Evolutionary conservation across 2,329 filamentous ascomycete species (phyloP).

Genomic region (Colletotrichum agaves): DNA sequence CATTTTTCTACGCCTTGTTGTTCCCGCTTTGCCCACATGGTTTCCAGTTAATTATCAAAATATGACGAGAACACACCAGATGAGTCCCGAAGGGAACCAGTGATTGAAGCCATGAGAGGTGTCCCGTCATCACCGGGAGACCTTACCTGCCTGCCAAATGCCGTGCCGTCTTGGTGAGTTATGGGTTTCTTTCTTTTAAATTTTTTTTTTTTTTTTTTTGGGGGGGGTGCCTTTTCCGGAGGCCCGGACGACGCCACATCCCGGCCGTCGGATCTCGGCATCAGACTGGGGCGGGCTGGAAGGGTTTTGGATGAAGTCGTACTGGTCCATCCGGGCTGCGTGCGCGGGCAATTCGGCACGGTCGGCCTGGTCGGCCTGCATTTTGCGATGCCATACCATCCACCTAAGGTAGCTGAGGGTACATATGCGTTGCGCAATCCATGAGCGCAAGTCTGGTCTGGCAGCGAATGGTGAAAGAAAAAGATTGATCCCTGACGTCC

Average conservation of each 20-base stretch:
- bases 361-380: not conserved
- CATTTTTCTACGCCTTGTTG: not conserved
- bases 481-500: not conserved
- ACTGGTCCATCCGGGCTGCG: not conserved
- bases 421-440: slow-evolving; percentile 24
- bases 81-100: not conserved
- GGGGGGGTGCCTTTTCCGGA: not conserved
- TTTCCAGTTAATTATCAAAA: not conserved
- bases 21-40: not conserved
- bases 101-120: not conserved
- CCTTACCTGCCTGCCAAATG: too few relatives aligned
- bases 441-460: slow-evolving; percentile 4
- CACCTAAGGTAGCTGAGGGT: too few relatives aligned
- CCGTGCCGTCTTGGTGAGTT: not conserved
- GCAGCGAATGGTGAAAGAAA: too few relatives aligned
- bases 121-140: slow-evolving; percentile 19
- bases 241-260: slow-evolving; percentile 35
- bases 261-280: slow-evolving; percentile 35
- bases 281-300: not conserved
- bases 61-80: slow-evolving; percentile 4
- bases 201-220: not conserved
- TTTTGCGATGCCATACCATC: too few relatives aligned
- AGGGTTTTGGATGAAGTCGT: slow-evolving; percentile 26
- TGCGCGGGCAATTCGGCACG: not conserved
- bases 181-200: not conserved